These are phyloP conservation scores for Irpex rosettiformis DNA, from an alignment of 1,284 basidiomycete species.

Conservation along the genomic window DNA sequence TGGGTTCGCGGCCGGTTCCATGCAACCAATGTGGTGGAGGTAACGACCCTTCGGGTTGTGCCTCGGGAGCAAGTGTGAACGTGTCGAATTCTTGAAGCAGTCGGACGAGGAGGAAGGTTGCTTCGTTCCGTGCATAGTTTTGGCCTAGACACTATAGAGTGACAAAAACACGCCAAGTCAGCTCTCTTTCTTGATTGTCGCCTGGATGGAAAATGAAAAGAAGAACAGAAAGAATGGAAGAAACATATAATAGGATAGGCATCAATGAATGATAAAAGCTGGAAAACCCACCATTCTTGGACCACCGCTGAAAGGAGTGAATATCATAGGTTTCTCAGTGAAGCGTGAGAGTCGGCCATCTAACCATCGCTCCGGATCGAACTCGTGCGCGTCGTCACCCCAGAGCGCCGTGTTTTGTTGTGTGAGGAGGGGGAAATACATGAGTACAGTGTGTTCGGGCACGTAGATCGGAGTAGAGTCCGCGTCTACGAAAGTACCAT, in stretches of 20 bases:
- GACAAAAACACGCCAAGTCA: too few species aligned
- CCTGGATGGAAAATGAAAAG: slow-evolving; percentile 7
- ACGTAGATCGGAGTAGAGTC: slow-evolving; percentile 45
- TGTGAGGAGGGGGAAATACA: slow-evolving; percentile 54
- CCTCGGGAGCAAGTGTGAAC: slow-evolving; percentile 56
- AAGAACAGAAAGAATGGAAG: not conserved
- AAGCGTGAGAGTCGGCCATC: slow-evolving; percentile 45
- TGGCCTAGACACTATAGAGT: slow-evolving; percentile 78
- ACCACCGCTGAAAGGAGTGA: slow-evolving; percentile 66
- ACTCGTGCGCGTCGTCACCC: slow-evolving; percentile 66
- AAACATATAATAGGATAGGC: not conserved
- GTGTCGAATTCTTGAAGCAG: slow-evolving; percentile 60
- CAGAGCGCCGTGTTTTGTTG: slow-evolving; percentile 60
- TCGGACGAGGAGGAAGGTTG: slow-evolving; percentile 64
- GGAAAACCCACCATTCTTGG: slow-evolving; percentile 44
- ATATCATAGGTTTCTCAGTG: slow-evolving; percentile 62
- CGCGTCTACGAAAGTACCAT: slow-evolving; percentile 24
- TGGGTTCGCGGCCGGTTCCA: slow-evolving; percentile 46
- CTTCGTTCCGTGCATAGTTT: slow-evolving; percentile 71
- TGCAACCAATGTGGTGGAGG: slow-evolving; percentile 60
- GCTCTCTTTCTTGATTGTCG: too few species aligned
- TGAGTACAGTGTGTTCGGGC: slow-evolving; percentile 53
- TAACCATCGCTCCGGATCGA: slow-evolving; percentile 71
- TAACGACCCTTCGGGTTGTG: slow-evolving; percentile 55
- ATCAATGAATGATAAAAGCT: slow-evolving; percentile 4